These are phyloP conservation scores for Trichomonas tenax DNA, from an alignment of 208 protist genomes.

Conservation along the genomic window DNA sequence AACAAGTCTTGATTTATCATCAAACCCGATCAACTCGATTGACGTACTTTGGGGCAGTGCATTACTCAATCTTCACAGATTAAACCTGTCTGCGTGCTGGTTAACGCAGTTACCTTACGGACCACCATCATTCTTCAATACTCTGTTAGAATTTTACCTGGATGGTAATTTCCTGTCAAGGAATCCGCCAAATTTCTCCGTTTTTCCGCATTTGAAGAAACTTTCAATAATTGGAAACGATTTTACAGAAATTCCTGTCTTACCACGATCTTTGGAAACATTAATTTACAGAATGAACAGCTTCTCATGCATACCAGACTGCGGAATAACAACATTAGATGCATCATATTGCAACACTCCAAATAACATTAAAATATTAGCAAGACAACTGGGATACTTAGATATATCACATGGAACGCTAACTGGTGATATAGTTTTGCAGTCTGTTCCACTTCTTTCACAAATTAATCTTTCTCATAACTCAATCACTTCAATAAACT, in stretches of 20 bases:
- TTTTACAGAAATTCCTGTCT: background rate
- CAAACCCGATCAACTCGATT: background rate
- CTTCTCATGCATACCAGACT: background rate
- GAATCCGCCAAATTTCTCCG: background rate
- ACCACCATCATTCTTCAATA: background rate
- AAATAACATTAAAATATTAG: background rate
- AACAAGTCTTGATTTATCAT: background rate
- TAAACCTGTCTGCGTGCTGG: slow-evolving; percentile 3
- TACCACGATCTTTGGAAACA: background rate
- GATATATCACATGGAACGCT: background rate
- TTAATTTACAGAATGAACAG: background rate
- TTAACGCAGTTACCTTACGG: background rate
- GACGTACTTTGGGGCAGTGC: background rate
- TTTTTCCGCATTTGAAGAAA: background rate
- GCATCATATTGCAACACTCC: background rate
- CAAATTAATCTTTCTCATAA: background rate
- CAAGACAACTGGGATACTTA: background rate
- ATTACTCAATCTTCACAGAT: background rate
- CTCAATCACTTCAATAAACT: background rate
- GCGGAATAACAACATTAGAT: background rate
- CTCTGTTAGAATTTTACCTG: background rate
- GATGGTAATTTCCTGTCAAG: background rate
- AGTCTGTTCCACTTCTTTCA: background rate
- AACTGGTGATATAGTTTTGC: background rate
- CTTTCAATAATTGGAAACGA: slow-evolving; percentile 4